These are phyloP conservation scores for Aquilaria yunnanensis DNA, from an alignment of 345 rosid genomes.

Conservation along the genomic window DNA sequence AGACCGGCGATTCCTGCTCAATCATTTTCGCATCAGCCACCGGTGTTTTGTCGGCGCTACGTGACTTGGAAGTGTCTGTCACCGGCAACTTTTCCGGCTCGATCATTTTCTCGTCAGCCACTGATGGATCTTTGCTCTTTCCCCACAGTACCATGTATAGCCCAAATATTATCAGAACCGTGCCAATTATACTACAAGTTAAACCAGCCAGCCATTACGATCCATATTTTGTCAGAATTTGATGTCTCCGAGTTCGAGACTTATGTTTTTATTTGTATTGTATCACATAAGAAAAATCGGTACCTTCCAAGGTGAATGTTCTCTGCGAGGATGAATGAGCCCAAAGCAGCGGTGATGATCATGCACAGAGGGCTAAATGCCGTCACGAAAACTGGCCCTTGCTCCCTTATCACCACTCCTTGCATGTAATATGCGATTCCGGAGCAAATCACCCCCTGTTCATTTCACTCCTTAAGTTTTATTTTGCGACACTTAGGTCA, in stretches of 20 bases:
- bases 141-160: slow-evolving; percentile 92
- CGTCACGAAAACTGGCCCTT: slow-evolving; percentile 88
- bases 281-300: background rate
- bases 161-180: slow-evolving; percentile 66
- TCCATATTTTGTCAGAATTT: too few species aligned
- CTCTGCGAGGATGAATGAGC: slow-evolving; percentile 61
- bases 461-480: background rate
- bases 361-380: slow-evolving; percentile 86
- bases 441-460: slow-evolving; percentile 87
- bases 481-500: too few species aligned
- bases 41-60: background rate
- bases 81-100: slow-evolving; percentile 40
- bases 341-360: slow-evolving; percentile 74
- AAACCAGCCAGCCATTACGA: background rate
- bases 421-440: slow-evolving; percentile 83
- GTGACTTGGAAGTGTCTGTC: slow-evolving; percentile 20
- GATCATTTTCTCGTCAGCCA: slow-evolving; percentile 11
- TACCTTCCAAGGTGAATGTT: slow-evolving; percentile 85
- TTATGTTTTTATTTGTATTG: background rate
- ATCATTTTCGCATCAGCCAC: too few species aligned
- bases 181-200: slow-evolving; percentile 64
- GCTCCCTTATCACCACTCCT: slow-evolving; percentile 56
- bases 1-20: too few species aligned
- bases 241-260: too few species aligned
- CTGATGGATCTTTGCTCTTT: slow-evolving; percentile 61